Evolutionary conservation across 495 filamentous ascomycete species (phyloP).

Genomic region (Neurospora cerealis): DNA sequence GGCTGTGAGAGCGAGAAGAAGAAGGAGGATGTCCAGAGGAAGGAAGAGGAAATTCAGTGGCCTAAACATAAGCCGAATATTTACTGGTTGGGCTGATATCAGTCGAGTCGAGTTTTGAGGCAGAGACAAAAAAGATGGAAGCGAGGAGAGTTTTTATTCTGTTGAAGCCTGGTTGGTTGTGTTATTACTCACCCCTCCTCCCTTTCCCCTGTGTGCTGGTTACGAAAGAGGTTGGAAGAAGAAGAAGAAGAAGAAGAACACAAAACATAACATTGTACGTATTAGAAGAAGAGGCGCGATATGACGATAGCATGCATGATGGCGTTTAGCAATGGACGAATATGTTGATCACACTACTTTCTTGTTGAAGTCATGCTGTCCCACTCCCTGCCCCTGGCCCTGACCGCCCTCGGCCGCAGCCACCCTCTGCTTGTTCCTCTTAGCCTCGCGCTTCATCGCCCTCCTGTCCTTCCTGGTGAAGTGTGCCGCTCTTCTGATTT

Average conservation of each 20-base stretch:
- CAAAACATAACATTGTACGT: background rate
- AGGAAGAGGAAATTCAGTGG: background rate
- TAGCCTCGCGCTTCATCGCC: too few species aligned
- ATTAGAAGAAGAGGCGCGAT: background rate
- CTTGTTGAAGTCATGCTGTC: background rate
- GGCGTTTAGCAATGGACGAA: background rate
- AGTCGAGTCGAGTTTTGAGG: background rate
- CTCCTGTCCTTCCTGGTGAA: too few species aligned
- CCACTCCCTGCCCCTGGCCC: too few species aligned
- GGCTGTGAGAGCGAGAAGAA: background rate
- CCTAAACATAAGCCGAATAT: background rate
- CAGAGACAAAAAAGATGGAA: background rate
- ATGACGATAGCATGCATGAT: background rate
- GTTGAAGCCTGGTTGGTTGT: background rate
- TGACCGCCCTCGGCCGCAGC: too few species aligned
- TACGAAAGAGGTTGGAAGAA: background rate
- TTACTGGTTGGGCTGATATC: background rate
- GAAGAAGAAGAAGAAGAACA: background rate
- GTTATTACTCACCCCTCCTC: background rate
- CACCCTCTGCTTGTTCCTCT: too few species aligned
- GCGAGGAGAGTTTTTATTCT: background rate
- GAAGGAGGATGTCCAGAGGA: background rate
- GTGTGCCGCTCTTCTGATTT: too few species aligned
- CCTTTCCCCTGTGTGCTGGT: background rate
- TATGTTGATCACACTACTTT: background rate